Base-by-base conservation (phyloP, 2,329 filamentous ascomycete genomes). In the Cladosporium sp. region DNA sequence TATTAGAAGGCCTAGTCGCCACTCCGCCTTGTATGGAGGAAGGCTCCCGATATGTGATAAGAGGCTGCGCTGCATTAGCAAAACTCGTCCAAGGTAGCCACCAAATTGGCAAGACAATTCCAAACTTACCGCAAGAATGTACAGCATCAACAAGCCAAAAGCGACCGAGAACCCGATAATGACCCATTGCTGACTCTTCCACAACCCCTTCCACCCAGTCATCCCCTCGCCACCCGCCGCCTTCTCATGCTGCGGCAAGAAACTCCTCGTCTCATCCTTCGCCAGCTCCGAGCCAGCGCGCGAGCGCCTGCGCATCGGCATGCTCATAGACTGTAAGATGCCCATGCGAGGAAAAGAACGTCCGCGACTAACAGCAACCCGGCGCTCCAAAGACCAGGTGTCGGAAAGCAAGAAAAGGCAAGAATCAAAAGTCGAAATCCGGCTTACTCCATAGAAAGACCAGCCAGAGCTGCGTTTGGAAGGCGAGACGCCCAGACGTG, bases 1-100 rank as follows among this genome's bases (percentile, higher is more conserved):
- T 50, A 22, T 59, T 57, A 40, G 45, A 48, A 8, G 45, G 45
- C 36, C 45, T 8, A 3, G 45, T 48, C 8, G 45, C 45, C 27
- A 48, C 36, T 16, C 45, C 45, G 7, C 45, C 45, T 25, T 48
- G 45, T 3, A 48, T 40, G 9, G 45, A 35, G 12, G 45, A 36
- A 22, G 45, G 36, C 36, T 40, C 45, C 15, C 15, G 27, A 16
- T 32, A 15, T 33, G 36, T 32, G 7, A 48, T 32, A n/a, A 48
- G 45, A 12, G 45, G 45, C 45, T 48, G 30, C 4, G 2, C 22
- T 39, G 8, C 7, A 33, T 48, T 15, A 48, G 45, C 36, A 7
- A 7, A 11, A 25, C 13, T 5, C 7, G 1, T 29, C 5, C 15
- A n/a, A n/a, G n/a, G n/a, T n/a, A n/a, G n/a, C n/a, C n/a, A n/a